Base-by-base conservation (phyloP, 129 eudicot genomes). In the Erigeron canadensis region DNA sequence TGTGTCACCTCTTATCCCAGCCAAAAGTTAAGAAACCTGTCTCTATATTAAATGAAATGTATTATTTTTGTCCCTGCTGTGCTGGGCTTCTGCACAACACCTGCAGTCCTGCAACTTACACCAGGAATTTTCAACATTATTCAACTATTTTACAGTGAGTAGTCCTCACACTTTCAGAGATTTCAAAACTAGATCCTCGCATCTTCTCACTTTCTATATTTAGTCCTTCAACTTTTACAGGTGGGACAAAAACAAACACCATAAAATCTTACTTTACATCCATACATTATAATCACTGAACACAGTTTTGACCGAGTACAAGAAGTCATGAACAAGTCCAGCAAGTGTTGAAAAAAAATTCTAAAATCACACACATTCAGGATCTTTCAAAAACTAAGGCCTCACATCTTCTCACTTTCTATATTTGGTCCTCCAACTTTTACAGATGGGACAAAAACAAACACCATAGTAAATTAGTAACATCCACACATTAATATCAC, bases 91-190 rank as follows among this genome's bases (percentile, higher is more conserved):
- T 68, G 80, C 69, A 59, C 75, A 59, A 76, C 75, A 70, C 67
- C 81, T 77, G 76, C 81, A 70, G 13, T 9, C 16, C 73, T 75
- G 79, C 67, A 28, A 75, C 38, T 40, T 77, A 48, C 76, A 40
- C 11, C 81, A 70, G 81, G 81, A 77, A 77, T 77, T 77, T 77
- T 77, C 76, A 77, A 69, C 81, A 61, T 69, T 75, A 77, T 18
- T 53, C 63, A 47, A 0, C 34, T 76, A 37, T 40, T 47, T 48
- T 68, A 65, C 72, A 45, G 13, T 45, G 13, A 45, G 13, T 28
- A 68, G 18, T 15, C 72, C 78, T 55, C 19, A 10, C 10, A 74
- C 56, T 74, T 74, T 10, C 18, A 73, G 0, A 7, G 4, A 47
- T 73, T 4, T 10, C 1, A 65, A 50, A 21, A 3, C 43, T 11